Percentiles rank a stretch among this genome's conserved stretches.
These are phyloP conservation scores for Dictyostelium capitatum DNA, from an alignment of 78 protist genomes.

Conservation along the genomic window DNA sequence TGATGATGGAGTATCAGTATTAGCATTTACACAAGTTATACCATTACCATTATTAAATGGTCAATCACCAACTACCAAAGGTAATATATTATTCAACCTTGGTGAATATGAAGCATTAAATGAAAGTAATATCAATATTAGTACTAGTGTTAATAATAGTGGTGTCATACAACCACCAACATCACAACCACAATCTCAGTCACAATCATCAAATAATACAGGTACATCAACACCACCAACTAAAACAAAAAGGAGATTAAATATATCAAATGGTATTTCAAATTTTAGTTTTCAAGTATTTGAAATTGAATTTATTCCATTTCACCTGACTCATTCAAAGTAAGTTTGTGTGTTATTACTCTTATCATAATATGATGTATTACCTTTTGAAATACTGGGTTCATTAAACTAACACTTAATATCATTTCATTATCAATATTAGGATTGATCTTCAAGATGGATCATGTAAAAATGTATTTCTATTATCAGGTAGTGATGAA, in stretches of 20 bases:
- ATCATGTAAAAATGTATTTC: neutral
- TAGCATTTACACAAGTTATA: neutral
- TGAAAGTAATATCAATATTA: neutral
- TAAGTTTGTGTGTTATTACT: too few species aligned
- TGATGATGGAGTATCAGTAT: neutral
- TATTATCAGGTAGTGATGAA: constrained; percentile 75
- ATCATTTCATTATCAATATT: constrained; percentile 16
- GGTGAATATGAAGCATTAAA: constrained; percentile 5
- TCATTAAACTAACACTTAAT: neutral
- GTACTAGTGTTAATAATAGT: neutral
- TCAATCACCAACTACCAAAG: neutral
- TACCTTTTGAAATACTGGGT: too few species aligned
- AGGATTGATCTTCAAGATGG: neutral
- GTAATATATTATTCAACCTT: neutral
- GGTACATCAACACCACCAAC: neutral
- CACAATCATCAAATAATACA: neutral
- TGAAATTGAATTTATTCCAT: constrained; percentile 4
- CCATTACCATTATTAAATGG: neutral
- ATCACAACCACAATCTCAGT: neutral
- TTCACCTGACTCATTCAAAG: neutral
- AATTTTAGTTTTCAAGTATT: constrained; percentile 15
- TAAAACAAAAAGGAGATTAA: neutral
- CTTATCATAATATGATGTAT: too few species aligned
- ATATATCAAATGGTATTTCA: neutral
- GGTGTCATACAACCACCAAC: neutral